Evolutionary conservation across 176 grass and related monocot genomes (phyloP), one percentile per base, ranked within the genome.

Genomic region (Miscanthus lutarioriparius): DNA sequence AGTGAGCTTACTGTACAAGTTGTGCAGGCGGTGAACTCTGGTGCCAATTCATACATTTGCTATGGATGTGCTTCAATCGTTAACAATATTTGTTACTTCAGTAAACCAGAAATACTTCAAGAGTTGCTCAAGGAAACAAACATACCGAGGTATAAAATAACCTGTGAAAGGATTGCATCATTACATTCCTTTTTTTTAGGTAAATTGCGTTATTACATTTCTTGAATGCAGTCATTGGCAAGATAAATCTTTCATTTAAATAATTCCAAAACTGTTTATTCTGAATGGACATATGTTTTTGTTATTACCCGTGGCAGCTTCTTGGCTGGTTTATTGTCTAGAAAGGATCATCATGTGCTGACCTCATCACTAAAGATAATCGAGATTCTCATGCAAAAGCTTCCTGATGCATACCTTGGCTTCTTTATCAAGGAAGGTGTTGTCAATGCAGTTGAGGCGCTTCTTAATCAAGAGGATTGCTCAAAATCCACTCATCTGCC

Each of bases 351-450:
- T 74, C 96, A 99, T 87, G 86, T 99, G 19, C 70, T 99, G 76
- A 82, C 89, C 72, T 87, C 88, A 64, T 88, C 96, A 47, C 59
- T 99, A 70, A 95, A 84, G 88, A 91, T 91, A 48, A 85, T 99
- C 19, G 96, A 99, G 83, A 91, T 94, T 87, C 93, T 99, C 41
- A 99, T 99, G 96, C 93, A 96, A 94, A 99, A 99, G 79, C 87
- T 99, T 87, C 93, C 96, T 16, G 81, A 87, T 92, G 86, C 87
- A 82, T 99, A 96, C 86, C 91, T 96, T 77, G 89, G 87, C 70
- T 99, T 84, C 16, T 99, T 99, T 87, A 89, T 99, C 82, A 99
- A 99, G 82, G 96, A 96, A 93, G 96, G 96, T 38, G 96, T 95
- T 66, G 78, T 96, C 54, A 86, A 99, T 86, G 91, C 91, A 8